phyloP scores from a whole-genome alignment of 352 stramenopile genomes.

The Detonula confervacea region DNA sequence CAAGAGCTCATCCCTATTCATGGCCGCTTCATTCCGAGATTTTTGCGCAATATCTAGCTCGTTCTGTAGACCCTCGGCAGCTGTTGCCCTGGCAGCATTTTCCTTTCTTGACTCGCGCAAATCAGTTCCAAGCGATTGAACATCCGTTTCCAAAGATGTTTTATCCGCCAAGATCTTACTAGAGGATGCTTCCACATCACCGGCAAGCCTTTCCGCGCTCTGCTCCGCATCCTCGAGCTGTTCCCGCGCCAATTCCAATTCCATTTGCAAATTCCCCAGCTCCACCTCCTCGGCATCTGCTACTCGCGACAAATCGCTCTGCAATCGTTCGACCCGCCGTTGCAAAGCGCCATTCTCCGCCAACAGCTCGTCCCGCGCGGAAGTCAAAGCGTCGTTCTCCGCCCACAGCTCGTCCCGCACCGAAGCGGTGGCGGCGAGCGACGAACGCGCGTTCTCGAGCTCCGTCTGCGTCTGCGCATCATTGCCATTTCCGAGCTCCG shows the following conservation, averaged over 20 bases:
- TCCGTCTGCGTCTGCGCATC: neutral
- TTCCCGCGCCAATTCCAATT: neutral
- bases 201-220: no score
- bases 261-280: neutral
- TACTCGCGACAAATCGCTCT: constrained; percentile 1
- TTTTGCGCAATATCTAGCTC: neutral
- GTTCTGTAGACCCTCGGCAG: neutral
- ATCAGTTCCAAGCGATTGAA: constrained; percentile 5
- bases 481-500: no score
- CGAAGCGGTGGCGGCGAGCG: neutral
- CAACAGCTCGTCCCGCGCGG: neutral
- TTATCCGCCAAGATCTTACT: no score
- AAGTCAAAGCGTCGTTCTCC: constrained; percentile 1
- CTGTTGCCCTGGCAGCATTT: neutral
- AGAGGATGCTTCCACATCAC: no score
- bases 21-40: neutral
- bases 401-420: neutral
- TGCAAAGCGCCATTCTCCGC: constrained; percentile 5
- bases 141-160: no score
- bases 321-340: neutral
- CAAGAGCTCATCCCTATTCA: neutral
- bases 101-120: neutral
- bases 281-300: neutral
- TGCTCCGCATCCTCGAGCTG: neutral
- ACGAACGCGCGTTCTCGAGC: neutral